Percentiles rank a stretch among this genome's conserved stretches.
Evolutionary conservation across 208 protist genomes (phyloP).

Genomic region (Vickermania spadyakhi): DNA sequence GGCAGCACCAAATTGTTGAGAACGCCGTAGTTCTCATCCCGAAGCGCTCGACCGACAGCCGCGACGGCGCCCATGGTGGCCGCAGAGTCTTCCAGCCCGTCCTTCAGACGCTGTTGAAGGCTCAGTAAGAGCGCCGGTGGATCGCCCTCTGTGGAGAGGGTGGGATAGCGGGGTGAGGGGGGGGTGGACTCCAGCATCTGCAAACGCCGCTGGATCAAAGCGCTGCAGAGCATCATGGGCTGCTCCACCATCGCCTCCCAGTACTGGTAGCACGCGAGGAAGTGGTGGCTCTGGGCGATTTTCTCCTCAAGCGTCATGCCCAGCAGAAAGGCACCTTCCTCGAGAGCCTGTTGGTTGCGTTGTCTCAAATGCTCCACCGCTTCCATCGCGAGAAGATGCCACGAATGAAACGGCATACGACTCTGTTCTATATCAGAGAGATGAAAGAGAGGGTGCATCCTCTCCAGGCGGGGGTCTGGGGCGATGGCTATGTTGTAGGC

Average conservation of each 20-base stretch:
- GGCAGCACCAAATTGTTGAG: conserved; percentile 9
- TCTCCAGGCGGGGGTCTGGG: too few species aligned
- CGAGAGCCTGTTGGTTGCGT: conserved; percentile 16
- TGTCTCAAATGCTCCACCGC: conserved; percentile 22
- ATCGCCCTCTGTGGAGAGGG: not conserved
- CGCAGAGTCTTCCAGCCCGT: conserved; percentile 13
- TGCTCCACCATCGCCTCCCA: conserved; percentile 44
- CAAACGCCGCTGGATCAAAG: conserved; percentile 21
- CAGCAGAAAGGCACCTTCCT: conserved; percentile 46
- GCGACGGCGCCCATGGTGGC: conserved; percentile 30
- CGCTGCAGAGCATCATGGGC: conserved; percentile 23
- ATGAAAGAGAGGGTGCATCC: too few species aligned
- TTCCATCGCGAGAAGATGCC: too few species aligned
- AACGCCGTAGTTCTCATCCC: conserved; percentile 47
- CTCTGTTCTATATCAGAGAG: too few species aligned
- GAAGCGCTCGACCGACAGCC: conserved; percentile 27
- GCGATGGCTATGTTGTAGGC: too few species aligned
- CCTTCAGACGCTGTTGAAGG: conserved; percentile 18
- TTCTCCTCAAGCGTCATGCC: conserved; percentile 45
- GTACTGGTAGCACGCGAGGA: conserved; percentile 37
- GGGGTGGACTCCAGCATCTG: too few species aligned
- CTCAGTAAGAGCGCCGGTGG: not conserved
- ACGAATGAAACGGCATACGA: too few species aligned
- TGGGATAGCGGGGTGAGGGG: conserved; percentile 3
- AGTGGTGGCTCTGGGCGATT: conserved; percentile 53